Evolutionary conservation across 2,329 filamentous ascomycete genomes (phyloP).

Genomic region (Cladosporium phlei): DNA sequence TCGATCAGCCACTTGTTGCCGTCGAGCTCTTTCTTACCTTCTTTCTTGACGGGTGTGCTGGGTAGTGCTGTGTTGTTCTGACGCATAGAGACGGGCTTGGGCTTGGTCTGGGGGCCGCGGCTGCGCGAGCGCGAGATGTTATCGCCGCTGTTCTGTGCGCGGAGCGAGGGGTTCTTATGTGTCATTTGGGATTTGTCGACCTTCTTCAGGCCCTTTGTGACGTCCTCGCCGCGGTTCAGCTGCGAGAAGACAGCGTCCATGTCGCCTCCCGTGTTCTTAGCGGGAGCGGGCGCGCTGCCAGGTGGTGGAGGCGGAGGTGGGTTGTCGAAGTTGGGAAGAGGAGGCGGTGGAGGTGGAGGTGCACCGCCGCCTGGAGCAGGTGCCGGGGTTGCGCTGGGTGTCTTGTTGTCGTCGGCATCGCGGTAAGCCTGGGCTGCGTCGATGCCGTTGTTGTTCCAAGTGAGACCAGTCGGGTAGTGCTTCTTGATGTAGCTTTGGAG

Average conservation of each 20-base stretch:
- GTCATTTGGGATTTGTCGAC: constrained; percentile 96
- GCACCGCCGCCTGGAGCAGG: constrained; percentile 51
- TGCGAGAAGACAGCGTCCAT: constrained; percentile 87
- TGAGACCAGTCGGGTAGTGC: constrained; percentile 71
- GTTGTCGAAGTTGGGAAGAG: constrained; percentile 33
- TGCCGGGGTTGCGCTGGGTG: constrained; percentile 43
- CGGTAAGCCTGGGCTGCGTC: constrained; percentile 67
- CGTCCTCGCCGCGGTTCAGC: constrained; percentile 80
- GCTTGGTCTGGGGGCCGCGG: constrained; percentile 72
- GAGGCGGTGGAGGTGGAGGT: constrained; percentile 62
- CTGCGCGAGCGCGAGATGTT: constrained; percentile 65
- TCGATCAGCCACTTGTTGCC: constrained; percentile 92
- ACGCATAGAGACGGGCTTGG: constrained; percentile 47
- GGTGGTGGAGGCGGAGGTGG: constrained; percentile 65
- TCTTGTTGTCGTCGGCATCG: constrained; percentile 45
- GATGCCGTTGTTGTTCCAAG: constrained; percentile 77
- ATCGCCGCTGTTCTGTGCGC: constrained; percentile 57
- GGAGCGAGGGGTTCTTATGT: constrained; percentile 90
- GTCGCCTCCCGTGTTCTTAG: constrained; percentile 47
- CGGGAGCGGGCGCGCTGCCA: constrained; percentile 40
- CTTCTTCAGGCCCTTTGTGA: constrained; percentile 85
- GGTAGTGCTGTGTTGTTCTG: constrained; percentile 37
- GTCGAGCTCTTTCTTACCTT: constrained; percentile 46
- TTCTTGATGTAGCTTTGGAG: constrained; percentile 80
- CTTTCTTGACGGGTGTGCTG: constrained; percentile 21